Evolutionary conservation across 2,329 filamentous ascomycete species (phyloP).

Genomic region (Elsinoe ampelina): DNA sequence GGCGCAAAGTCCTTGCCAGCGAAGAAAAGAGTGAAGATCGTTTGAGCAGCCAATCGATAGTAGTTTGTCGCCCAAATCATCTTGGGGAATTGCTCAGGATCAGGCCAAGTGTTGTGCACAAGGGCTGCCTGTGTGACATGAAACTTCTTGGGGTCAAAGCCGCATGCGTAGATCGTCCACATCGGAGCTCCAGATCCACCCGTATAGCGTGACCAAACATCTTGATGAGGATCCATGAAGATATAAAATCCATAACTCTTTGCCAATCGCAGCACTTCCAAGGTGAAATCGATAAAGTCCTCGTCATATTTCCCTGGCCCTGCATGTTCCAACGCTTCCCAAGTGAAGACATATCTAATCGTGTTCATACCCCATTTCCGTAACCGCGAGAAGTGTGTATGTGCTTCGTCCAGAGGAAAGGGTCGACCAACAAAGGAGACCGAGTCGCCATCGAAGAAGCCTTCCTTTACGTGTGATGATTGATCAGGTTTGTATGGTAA

Average conservation of each 20-base stretch:
- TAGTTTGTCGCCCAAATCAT: constrained; percentile 99
- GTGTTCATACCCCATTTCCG: constrained; percentile 91
- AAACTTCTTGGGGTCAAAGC: constrained; percentile 78
- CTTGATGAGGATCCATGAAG: constrained; percentile 98
- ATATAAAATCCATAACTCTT: constrained; percentile 90
- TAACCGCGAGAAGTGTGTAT: constrained; percentile 75
- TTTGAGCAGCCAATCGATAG: constrained; percentile 72
- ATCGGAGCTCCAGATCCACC: constrained; percentile 92
- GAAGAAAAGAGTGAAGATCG: constrained; percentile 92
- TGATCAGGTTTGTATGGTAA: constrained; percentile 71
- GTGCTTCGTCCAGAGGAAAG: constrained; percentile 73
- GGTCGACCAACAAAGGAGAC: constrained; percentile 83
- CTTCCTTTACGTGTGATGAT: constrained; percentile 65
- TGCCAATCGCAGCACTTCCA: constrained; percentile 70
- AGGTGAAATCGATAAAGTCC: constrained; percentile 84
- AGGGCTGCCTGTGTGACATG: constrained; percentile 80
- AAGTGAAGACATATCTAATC: constrained; percentile 93
- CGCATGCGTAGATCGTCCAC: constrained; percentile 95
- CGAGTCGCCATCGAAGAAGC: constrained; percentile 87
- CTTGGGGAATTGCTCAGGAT: constrained; percentile 81
- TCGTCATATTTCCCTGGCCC: constrained; percentile 91
- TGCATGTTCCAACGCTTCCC: constrained; percentile 94
- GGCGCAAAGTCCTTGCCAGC: constrained; percentile 85
- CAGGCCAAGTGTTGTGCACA: constrained; percentile 86
- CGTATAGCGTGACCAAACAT: constrained; percentile 93